A percentile compares a stretch with the other conserved stretches of the same genome.
These are phyloP conservation scores for Caryocar brasiliense DNA, from an alignment of 441 rosid genomes.

Conservation along the genomic window DNA sequence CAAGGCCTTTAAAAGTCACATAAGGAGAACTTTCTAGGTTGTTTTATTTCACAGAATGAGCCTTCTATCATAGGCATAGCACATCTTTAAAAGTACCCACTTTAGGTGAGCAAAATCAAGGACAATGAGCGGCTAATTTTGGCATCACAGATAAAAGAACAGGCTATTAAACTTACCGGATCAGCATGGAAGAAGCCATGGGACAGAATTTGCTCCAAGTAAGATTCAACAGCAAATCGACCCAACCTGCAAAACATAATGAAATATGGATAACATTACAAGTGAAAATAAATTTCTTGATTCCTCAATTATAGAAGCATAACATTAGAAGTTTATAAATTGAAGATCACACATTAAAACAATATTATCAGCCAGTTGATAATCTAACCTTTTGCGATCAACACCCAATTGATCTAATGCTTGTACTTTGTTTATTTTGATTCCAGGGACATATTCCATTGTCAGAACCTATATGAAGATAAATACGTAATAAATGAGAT, in stretches of 20 bases:
- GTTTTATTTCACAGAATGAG: too few species aligned
- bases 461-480: slow-evolving; percentile 54
- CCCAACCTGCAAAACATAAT: slow-evolving; percentile 53
- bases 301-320: slow-evolving; percentile 4
- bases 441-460: slow-evolving; percentile 99
- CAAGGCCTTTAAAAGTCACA: too few species aligned
- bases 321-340: background rate
- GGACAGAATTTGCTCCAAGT: slow-evolving; percentile 92
- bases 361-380: slow-evolving; percentile 1
- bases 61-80: too few species aligned
- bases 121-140: too few species aligned
- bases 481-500: slow-evolving; percentile 3
- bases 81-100: too few species aligned
- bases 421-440: slow-evolving; percentile 81
- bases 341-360: background rate
- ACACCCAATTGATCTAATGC: slow-evolving; percentile 89
- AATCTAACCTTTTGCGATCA: slow-evolving; percentile 78
- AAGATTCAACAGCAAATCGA: slow-evolving; percentile 94
- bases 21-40: too few species aligned
- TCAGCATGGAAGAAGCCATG: slow-evolving; percentile 99
- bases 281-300: slow-evolving; percentile 6
- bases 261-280: background rate
- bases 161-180: slow-evolving; percentile 51
- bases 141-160: background rate
- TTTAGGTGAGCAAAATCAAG: background rate